A percentile compares a stretch with the other conserved stretches of the same genome.
Conservation (phyloP, 768 basidiomycete species). For the Auriculariales sp. region DNA sequence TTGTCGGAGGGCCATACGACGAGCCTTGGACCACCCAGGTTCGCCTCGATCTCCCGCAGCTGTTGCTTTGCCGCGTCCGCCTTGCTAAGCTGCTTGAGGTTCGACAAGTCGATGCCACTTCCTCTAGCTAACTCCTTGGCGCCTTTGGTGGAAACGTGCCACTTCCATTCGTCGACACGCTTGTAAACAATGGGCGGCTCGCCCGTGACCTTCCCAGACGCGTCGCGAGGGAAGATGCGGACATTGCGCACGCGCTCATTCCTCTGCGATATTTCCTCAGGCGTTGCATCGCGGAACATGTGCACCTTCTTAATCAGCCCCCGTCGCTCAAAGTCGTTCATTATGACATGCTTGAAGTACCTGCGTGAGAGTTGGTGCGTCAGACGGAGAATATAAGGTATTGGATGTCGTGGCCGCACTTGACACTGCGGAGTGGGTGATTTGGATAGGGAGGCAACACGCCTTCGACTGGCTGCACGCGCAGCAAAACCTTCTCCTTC, state of each 20-base stretch:
- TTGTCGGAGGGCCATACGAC: background rate
- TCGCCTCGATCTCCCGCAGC: background rate
- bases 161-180: background rate
- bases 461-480: background rate
- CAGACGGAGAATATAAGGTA: background rate
- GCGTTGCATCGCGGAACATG: background rate
- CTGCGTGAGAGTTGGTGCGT: background rate
- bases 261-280: background rate
- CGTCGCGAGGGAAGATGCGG: background rate
- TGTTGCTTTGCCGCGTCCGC: background rate
- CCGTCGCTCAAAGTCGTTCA: slow-evolving; percentile 5
- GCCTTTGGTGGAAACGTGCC: background rate
- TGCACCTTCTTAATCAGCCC: slow-evolving; percentile 1
- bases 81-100: background rate
- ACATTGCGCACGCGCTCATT: background rate
- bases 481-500: background rate
- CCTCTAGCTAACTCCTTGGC: background rate
- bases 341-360: slow-evolving; percentile 5
- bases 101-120: background rate
- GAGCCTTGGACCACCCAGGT: background rate
- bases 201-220: background rate
- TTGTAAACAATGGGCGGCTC: background rate
- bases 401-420: background rate
- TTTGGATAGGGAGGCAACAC: background rate
- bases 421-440: slow-evolving; percentile 6